phyloP scores from a whole-genome alignment of 768 basidiomycete genomes.

The Hypsizygus marmoreus region DNA sequence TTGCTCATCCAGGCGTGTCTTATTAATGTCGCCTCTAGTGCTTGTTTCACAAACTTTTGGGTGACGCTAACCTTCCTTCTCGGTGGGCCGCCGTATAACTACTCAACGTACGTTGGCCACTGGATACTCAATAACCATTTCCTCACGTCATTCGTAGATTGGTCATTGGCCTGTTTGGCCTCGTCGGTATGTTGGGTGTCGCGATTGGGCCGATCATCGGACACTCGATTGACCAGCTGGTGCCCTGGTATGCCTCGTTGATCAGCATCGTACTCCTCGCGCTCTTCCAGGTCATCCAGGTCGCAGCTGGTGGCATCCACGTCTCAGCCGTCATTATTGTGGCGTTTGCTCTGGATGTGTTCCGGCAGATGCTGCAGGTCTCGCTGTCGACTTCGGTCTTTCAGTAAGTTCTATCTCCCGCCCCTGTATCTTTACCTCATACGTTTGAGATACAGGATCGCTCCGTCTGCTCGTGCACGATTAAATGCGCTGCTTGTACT shows the following conservation, averaged over 20 bases:
- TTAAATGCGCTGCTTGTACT: conserved; percentile 76
- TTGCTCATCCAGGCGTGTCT: conserved; percentile 67
- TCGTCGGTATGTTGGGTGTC: conserved; percentile 72
- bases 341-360: conserved; percentile 69
- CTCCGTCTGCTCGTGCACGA: conserved; percentile 55
- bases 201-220: conserved; percentile 69
- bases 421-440: background rate
- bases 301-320: conserved; percentile 66
- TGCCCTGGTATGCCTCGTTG: conserved; percentile 76
- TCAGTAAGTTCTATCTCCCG: conserved; percentile 31
- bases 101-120: conserved; percentile 56
- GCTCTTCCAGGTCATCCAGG: conserved; percentile 59
- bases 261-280: conserved; percentile 48
- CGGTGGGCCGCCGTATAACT: conserved; percentile 71
- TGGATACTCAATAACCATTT: background rate
- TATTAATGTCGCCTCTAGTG: conserved; percentile 59
- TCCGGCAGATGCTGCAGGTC: conserved; percentile 73
- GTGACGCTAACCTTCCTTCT: conserved; percentile 80
- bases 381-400: conserved; percentile 61
- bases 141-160: too few relatives aligned
- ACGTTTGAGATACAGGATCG: conserved; percentile 29
- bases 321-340: conserved; percentile 69
- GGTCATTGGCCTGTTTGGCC: conserved; percentile 70
- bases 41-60: conserved; percentile 61
- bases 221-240: conserved; percentile 61